These are phyloP conservation scores for Tricholoma bakamatsutake DNA, from an alignment of 768 basidiomycete species.

Conservation along the genomic window DNA sequence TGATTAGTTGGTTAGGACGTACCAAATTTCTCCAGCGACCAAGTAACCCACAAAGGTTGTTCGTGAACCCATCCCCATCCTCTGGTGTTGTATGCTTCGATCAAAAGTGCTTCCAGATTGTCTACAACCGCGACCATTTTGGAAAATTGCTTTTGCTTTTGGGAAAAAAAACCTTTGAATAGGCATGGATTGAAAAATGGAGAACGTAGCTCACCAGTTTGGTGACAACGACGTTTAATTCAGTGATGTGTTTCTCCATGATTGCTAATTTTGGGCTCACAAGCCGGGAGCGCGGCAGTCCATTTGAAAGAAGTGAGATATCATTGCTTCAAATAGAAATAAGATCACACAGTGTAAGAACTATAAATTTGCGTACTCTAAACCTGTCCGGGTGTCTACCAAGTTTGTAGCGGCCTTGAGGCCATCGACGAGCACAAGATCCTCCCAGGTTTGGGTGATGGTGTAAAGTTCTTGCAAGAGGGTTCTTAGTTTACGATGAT, in stretches of 20 bases:
- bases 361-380: conserved; percentile 54
- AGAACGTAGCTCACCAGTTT: conserved; percentile 27
- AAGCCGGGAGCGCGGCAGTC: conserved; percentile 50
- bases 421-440: conserved; percentile 75
- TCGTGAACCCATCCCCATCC: conserved; percentile 66
- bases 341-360: too few relatives aligned
- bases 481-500: conserved; percentile 66
- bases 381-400: conserved; percentile 75
- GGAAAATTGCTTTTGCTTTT: conserved; percentile 64
- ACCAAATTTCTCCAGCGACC: conserved; percentile 81
- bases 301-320: conserved; percentile 48
- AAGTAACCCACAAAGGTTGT: conserved; percentile 78
- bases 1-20: neutral
- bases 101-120: conserved; percentile 43
- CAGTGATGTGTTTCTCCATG: conserved; percentile 62
- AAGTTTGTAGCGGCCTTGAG: conserved; percentile 66
- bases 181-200: neutral
- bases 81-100: conserved; percentile 66
- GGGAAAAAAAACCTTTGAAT: neutral
- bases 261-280: conserved; percentile 59
- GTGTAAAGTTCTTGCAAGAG: conserved; percentile 54
- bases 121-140: conserved; percentile 52
- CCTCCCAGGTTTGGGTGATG: conserved; percentile 73
- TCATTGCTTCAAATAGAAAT: conserved; percentile 44
- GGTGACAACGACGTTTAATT: conserved; percentile 47